Evolutionary conservation across 1,284 basidiomycete species (phyloP), one percentile per base, ranked within the genome.

Genomic region (Pseudozyma tsukubaensis): DNA sequence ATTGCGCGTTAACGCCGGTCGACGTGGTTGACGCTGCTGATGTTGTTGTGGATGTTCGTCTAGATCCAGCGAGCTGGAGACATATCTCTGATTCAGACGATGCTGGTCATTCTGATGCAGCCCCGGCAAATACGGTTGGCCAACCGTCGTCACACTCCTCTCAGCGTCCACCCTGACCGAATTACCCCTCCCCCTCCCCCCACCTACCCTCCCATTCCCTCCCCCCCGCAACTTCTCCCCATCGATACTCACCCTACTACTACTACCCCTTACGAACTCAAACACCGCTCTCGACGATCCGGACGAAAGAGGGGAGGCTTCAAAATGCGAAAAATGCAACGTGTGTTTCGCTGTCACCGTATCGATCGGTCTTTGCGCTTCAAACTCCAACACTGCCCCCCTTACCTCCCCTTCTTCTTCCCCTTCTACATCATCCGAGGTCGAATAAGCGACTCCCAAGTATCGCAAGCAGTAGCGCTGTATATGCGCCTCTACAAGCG

Each of bases 341-440:
- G 44, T 54, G 24, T 80, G 78, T 43, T 80, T 80, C n/a, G 74
- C 66, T 9, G 74, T 79, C 13, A 80, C 57, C 2, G 78, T 80
- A 29, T 80, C 78, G 44, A 80, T 80, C 13, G 78, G 78, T 4
- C 78, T 47, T n/a, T 78, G 76, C 0, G 78, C 78, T 39, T 78
- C 76, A 35, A 80, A 80, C 42, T 78, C 72, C n/a, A 66, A 59
- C 36, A 64, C 57, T 0, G 65, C 64, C 1, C 60, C 65, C 4
- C 52, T n/a, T n/a, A n/a, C n/a, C n/a, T n/a, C n/a, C n/a, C n/a
- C n/a, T n/a, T n/a, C n/a, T n/a, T n/a, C n/a, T n/a, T n/a, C n/a
- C n/a, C n/a, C n/a, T n/a, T n/a, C n/a, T n/a, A n/a, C 50, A 44
- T 60, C 55, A 0, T 57, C 45, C 8, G 53, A 19, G 36, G 49